Base-by-base conservation (phyloP, 2,329 filamentous ascomycete species). In the Phialocephala sp. region DNA sequence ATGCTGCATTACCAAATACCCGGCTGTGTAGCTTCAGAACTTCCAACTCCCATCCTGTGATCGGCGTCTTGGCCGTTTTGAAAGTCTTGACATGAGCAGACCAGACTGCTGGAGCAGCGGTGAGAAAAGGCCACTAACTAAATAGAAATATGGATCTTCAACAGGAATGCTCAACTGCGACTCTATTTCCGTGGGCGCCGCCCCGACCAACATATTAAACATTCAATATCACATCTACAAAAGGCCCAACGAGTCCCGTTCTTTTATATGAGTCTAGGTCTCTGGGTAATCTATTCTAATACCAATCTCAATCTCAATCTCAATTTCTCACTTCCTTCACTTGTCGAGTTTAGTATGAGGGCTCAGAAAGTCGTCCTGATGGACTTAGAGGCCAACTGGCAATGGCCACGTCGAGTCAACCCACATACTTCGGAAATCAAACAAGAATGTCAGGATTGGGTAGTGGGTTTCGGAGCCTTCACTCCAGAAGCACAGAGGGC, bases 341-440 rank as follows among this genome's bases (percentile, higher is more conserved):
- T 1, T 50, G 6, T 11, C 20, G 2, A 50, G 2, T 14, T 11
- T 6, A 50, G 20, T 12, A 59, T 47, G 57, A 47, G 36, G 24
- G 57, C 39, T 45, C 57, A 32, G 27, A 27, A 41, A 59, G 47
- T 59, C 4, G 4, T 47, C 39, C 57, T 59, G 32, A 39, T 41
- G 37, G 58, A 60, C 27, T 60, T 60, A 41, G 58, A 60, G 27
- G 58, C 58, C 24, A 60, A 60, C 37, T 60, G 58, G 58, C 52
- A 35, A 35, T 60, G 58, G 58, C 58, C 58, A 4, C 58, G 58
- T 4, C 58, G 58, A 36, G 24, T 60, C 12, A 60, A 60, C 41
- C 58, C 58, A 15, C 41, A 60, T 20, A 60, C 58, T 37, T 11
- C 39, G 4, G 41, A 60, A 5, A 60, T 60, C 58, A 60, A 60